Conservation (phyloP, 108 stramenopile species). For the Asterionellopsis glacialis region DNA sequence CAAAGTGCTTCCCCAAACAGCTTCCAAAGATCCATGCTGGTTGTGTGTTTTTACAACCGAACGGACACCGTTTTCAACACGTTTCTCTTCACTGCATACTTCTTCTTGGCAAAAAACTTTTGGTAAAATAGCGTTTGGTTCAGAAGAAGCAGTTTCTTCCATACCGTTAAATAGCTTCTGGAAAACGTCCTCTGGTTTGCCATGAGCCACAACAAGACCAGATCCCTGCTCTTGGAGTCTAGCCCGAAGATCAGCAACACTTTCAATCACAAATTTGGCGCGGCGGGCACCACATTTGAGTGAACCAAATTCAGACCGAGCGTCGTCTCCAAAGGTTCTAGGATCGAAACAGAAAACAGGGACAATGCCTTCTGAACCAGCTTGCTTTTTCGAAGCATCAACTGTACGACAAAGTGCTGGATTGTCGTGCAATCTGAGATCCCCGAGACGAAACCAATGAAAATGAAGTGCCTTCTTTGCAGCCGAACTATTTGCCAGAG, state of each 20-base stretch:
- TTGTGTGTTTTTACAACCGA: constrained; percentile 22
- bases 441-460: constrained; percentile 74
- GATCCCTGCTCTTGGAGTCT: constrained; percentile 52
- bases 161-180: constrained; percentile 14
- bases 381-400: constrained; percentile 1
- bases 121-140: constrained; percentile 8
- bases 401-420: constrained; percentile 40
- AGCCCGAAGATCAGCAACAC: constrained; percentile 54
- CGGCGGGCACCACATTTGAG: constrained; percentile 70
- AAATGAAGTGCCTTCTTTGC: constrained; percentile 6
- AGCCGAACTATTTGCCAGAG: too few species aligned
- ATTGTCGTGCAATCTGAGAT: constrained; percentile 82
- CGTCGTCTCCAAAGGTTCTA: constrained; percentile 54
- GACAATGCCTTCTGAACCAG: constrained; percentile 28
- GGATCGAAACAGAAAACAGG: constrained; percentile 83
- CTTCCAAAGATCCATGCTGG: constrained; percentile 28
- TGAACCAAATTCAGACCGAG: constrained; percentile 36
- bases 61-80: constrained; percentile 52
- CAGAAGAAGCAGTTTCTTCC: constrained; percentile 1
- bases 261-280: constrained; percentile 73
- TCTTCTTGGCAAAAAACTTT: constrained; percentile 65
- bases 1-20: constrained; percentile 89
- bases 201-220: constrained; percentile 59
- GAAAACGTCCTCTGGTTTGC: constrained; percentile 63
- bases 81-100: constrained; percentile 67